A percentile compares a stretch with the other conserved stretches of the same genome.
Evolutionary conservation across 2,329 filamentous ascomycete genomes (phyloP).

Genomic region (Pyrenochaeta sp.): DNA sequence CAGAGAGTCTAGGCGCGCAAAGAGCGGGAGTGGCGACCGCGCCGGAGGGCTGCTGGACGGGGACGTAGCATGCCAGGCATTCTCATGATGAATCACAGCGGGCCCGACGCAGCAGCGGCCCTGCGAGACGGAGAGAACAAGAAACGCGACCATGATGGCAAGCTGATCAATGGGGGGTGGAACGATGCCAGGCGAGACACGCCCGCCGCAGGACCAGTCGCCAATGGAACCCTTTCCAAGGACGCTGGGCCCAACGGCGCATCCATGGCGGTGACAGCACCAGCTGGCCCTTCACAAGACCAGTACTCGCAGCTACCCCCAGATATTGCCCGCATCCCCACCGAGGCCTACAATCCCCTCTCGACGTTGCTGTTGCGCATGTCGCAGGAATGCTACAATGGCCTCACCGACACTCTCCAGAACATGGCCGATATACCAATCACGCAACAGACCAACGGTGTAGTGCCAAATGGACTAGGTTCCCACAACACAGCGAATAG

Average conservation of each 20-base stretch:
- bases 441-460: slow-evolving; percentile 60
- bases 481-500: slow-evolving; percentile 38
- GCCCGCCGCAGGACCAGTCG: slow-evolving; percentile 11
- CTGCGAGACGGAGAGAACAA: slow-evolving; percentile 39
- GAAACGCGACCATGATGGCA: slow-evolving; percentile 41
- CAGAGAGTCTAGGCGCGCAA: slow-evolving; percentile 8
- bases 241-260: slow-evolving; percentile 24
- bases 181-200: slow-evolving; percentile 22
- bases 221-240: slow-evolving; percentile 19
- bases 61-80: slow-evolving; percentile 58
- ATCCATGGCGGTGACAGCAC: slow-evolving; percentile 17
- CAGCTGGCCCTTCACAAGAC: slow-evolving; percentile 14
- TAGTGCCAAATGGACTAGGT: slow-evolving; percentile 50
- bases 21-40: slow-evolving; percentile 39
- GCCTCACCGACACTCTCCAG: slow-evolving; percentile 73
- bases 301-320: slow-evolving; percentile 54
- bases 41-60: slow-evolving; percentile 38
- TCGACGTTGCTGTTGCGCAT: slow-evolving; percentile 78
- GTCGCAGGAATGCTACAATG: slow-evolving; percentile 83
- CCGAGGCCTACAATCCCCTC: slow-evolving; percentile 76
- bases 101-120: slow-evolving; percentile 44
- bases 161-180: slow-evolving; percentile 41
- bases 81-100: slow-evolving; percentile 58
- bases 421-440: slow-evolving; percentile 75
- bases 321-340: slow-evolving; percentile 72